These are phyloP conservation scores for Penicillium sp. DNA, from an alignment of 2,329 filamentous ascomycete genomes.

Conservation along the genomic window DNA sequence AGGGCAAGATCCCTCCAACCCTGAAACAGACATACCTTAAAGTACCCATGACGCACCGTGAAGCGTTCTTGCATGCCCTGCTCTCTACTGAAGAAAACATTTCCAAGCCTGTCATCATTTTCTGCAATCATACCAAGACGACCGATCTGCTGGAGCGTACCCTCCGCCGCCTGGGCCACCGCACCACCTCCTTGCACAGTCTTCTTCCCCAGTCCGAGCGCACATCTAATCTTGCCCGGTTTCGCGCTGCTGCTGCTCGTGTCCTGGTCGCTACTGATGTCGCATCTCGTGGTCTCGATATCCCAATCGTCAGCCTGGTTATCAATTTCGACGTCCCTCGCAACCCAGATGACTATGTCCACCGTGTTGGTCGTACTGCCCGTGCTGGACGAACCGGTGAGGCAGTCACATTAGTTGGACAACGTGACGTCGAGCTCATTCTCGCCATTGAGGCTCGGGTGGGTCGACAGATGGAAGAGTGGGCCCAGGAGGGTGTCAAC, in stretches of 20 bases:
- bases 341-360: conserved; percentile 97
- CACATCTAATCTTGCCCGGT: conserved; percentile 83
- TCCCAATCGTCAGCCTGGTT: conserved; percentile 85
- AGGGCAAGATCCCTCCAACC: conserved; percentile 76
- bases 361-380: conserved; percentile 91
- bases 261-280: conserved; percentile 95
- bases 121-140: conserved; percentile 88
- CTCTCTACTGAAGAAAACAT: conserved; percentile 76
- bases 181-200: conserved; percentile 89
- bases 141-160: conserved; percentile 88
- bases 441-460: conserved; percentile 85
- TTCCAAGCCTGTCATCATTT: conserved; percentile 81
- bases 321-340: conserved; percentile 95
- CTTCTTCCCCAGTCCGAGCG: conserved; percentile 81
- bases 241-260: conserved; percentile 83
- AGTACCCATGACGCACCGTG: conserved; percentile 86
- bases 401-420: conserved; percentile 84
- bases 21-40: conserved; percentile 84
- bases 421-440: conserved; percentile 89
- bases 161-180: conserved; percentile 80
- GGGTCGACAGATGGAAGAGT: conserved; percentile 74
- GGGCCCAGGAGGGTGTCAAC: conserved; percentile 88
- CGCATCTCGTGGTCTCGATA: conserved; percentile 90
- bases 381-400: conserved; percentile 84
- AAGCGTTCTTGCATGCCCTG: conserved; percentile 90